Conservation (phyloP, 2,329 filamentous ascomycete genomes). For the Oidium heveae region DNA sequence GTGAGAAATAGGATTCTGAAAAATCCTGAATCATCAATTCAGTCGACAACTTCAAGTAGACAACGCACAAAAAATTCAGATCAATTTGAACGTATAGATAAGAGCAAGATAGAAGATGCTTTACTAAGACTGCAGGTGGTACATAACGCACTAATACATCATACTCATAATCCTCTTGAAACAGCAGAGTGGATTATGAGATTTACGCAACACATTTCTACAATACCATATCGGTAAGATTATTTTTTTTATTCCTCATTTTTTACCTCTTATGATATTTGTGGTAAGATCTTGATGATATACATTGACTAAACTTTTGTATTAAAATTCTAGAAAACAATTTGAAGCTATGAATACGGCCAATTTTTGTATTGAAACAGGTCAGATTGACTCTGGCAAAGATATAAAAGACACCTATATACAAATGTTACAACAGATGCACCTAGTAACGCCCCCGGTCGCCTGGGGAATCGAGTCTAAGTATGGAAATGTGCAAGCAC, state of each 20-base stretch:
- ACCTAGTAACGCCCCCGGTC: slow-evolving; percentile 43
- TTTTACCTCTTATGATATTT: no score
- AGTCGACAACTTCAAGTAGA: slow-evolving; percentile 3
- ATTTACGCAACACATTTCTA: slow-evolving; percentile 59
- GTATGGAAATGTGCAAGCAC: slow-evolving; percentile 29
- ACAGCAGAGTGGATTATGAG: slow-evolving; percentile 47
- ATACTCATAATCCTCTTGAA: slow-evolving; percentile 32
- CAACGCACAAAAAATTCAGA: slow-evolving; percentile 18
- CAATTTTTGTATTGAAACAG: slow-evolving; percentile 51
- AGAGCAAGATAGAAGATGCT: slow-evolving; percentile 44
- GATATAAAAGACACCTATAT: slow-evolving; percentile 40
- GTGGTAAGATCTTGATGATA: no score
- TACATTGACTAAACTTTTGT: no score
- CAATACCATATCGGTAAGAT: slow-evolving; percentile 39
- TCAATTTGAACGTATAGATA: slow-evolving; percentile 29
- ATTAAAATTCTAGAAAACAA: slow-evolving; percentile 22
- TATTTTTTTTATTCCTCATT: neutral
- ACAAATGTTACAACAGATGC: slow-evolving; percentile 53
- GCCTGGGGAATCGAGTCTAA: slow-evolving; percentile 41
- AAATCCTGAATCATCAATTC: slow-evolving; percentile 15
- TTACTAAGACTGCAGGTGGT: slow-evolving; percentile 43
- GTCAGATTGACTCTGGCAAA: slow-evolving; percentile 48
- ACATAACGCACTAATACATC: slow-evolving; percentile 42
- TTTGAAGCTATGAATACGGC: slow-evolving; percentile 20
- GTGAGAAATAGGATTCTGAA: slow-evolving; percentile 28